Evolutionary conservation across 2,329 filamentous ascomycete genomes (phyloP).

Genomic region (Davidsoniella australis): DNA sequence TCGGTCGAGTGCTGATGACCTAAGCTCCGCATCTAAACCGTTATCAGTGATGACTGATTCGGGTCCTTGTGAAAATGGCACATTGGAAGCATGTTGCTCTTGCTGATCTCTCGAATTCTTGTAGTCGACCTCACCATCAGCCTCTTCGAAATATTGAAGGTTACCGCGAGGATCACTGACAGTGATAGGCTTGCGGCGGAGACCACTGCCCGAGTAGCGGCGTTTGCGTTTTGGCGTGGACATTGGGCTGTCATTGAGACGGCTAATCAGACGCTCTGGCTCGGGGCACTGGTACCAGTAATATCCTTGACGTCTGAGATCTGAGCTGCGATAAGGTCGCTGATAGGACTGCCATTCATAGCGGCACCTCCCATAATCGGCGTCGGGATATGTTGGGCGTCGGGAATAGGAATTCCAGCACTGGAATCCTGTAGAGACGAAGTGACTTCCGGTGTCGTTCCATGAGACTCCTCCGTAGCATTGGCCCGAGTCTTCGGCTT

Average conservation of each 20-base stretch:
- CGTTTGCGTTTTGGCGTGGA: constrained; percentile 36
- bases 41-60: not conserved
- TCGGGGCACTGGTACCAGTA: constrained; percentile 48
- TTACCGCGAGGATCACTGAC: constrained; percentile 56
- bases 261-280: constrained; percentile 28
- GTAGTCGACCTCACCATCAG: constrained; percentile 60
- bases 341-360: not conserved
- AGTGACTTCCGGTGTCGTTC: constrained; percentile 3
- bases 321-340: constrained; percentile 4
- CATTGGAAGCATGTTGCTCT: constrained; percentile 13
- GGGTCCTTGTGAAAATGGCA: not conserved
- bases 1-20: not conserved
- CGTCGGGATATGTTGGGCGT: constrained; percentile 1
- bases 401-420: not conserved
- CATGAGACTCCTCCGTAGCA: constrained; percentile 3
- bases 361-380: not conserved
- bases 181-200: constrained; percentile 56
- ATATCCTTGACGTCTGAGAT: constrained; percentile 31
- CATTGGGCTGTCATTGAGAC: constrained; percentile 8
- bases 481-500: constrained; percentile 15
- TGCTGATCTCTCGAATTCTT: constrained; percentile 25
- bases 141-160: constrained; percentile 80
- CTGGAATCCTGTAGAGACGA: not conserved
- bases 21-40: constrained; percentile 1
- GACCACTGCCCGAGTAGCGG: constrained; percentile 73